These are phyloP conservation scores for Colletotrichum graminicola DNA, from an alignment of 2,329 filamentous ascomycete species.

Conservation along the genomic window DNA sequence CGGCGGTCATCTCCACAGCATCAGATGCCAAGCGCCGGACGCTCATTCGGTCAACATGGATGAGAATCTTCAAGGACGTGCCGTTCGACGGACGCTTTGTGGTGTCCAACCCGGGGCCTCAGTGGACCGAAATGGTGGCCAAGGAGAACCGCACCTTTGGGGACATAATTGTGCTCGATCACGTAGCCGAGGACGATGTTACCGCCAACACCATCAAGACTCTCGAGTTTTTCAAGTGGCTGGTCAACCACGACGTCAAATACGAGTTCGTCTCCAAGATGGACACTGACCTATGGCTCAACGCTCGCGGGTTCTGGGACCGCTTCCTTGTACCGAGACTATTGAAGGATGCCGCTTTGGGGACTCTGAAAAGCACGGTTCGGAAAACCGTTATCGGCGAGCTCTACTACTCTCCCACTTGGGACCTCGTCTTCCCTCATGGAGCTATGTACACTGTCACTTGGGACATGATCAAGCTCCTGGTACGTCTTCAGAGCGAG, in stretches of 20 bases:
- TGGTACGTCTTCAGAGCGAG: conserved; percentile 46
- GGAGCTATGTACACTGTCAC: conserved; percentile 52
- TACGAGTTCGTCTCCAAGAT: conserved; percentile 52
- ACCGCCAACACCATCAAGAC: conserved; percentile 52
- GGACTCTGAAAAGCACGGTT: conserved; percentile 37
- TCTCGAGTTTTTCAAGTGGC: conserved; percentile 51
- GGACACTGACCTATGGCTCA: conserved; percentile 51
- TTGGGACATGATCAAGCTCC: conserved; percentile 50
- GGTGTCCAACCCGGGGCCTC: conserved; percentile 48
- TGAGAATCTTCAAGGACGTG: conserved; percentile 48
- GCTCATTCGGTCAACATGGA: conserved; percentile 51
- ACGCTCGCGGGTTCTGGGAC: conserved; percentile 50
- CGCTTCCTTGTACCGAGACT: conserved; percentile 46
- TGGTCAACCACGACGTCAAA: conserved; percentile 42
- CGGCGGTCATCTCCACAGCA: conserved; percentile 49
- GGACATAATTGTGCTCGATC: conserved; percentile 52
- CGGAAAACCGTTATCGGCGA: conserved; percentile 48
- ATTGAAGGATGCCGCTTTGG: conserved; percentile 35
- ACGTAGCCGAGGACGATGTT: conserved; percentile 48
- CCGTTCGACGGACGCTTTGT: conserved; percentile 50
- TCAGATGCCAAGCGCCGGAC: conserved; percentile 47
- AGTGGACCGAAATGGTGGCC: conserved; percentile 46
- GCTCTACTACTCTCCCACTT: conserved; percentile 46
- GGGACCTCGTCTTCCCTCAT: conserved; percentile 48
- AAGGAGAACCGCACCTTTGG: conserved; percentile 51